Base-by-base conservation (phyloP, 2,329 filamentous ascomycete genomes). In the Aspergillus glaucus region DNA sequence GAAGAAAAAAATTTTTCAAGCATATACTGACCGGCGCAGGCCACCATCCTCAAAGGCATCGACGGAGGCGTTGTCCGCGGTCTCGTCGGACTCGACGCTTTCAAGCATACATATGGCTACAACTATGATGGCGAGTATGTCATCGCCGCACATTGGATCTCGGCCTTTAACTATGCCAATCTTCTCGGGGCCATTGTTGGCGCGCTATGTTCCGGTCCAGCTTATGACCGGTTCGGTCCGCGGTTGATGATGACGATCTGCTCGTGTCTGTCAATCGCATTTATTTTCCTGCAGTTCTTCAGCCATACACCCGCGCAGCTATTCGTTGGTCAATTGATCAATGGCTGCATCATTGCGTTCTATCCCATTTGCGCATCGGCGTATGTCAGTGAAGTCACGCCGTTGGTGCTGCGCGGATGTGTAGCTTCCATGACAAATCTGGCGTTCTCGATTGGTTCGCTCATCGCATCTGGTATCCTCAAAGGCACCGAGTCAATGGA, bases 221-320 rank as follows among this genome's bases (percentile, higher is more conserved):
- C 59, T 3, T 60, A 62, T 37, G 60, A 64, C 12, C 56, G 56
- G 12, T 59, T 66, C n/a, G 64, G 64, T 1, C 60, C 60, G 0
- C 55, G 60, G 5, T 36, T 50, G 15, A 61, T 61, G 53, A 54
- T 64, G 30, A 54, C 54, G 9, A 45, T 53, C 21, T 64, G 62
- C 47, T 63, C 55, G 0, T 34, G 53, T 7, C 24, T 55, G 10
- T 64, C 63, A 7, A 72, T 74, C 10, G 72, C 66, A 1, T 75
- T 82, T 37, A 75, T 84, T 49, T 84, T 83, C 60, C 76, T 84
- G 48, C 79, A 83, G 54, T 83, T 84, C 68, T 84, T 83, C 56
- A 79, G 80, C 10, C 73, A 75, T 2, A 78, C 75, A 1, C 70
- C 82, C 10, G 58, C 72, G 6, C 75, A 78, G 10, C 69, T 85